Conservation (phyloP, 371 early-diverging fungal species). For the Chytridiales sp. region DNA sequence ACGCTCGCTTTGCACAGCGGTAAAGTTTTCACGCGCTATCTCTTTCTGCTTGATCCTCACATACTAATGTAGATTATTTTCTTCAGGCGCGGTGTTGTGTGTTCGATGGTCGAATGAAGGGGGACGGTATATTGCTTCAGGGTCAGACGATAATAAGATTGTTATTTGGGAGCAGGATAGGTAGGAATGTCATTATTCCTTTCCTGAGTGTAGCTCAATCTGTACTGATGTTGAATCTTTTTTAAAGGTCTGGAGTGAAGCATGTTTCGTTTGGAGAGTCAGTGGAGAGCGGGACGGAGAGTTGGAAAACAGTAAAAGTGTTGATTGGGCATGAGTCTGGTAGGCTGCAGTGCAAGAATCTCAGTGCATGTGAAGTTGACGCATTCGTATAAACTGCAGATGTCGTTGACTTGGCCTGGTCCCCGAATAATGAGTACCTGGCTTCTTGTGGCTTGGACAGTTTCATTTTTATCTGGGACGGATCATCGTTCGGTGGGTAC, state of each 20-base stretch:
- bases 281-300: slow-evolving; percentile 56
- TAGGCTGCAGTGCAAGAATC: slow-evolving; percentile 26
- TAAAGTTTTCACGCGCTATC: slow-evolving; percentile 25
- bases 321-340: slow-evolving; percentile 92
- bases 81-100: slow-evolving; percentile 82
- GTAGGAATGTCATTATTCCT: slow-evolving; percentile 34
- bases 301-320: slow-evolving; percentile 75
- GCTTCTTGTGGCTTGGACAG: slow-evolving; percentile 93
- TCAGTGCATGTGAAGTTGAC: background rate
- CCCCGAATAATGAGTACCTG: slow-evolving; percentile 78
- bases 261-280: slow-evolving; percentile 13
- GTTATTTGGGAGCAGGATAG: slow-evolving; percentile 87
- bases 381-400: slow-evolving; percentile 48
- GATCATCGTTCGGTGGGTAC: slow-evolving; percentile 66
- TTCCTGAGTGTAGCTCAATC: background rate
- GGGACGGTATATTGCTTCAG: slow-evolving; percentile 81
- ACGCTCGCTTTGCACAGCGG: slow-evolving; percentile 84
- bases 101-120: slow-evolving; percentile 78
- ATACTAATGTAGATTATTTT: slow-evolving; percentile 5
- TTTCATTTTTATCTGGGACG: slow-evolving; percentile 80
- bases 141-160: slow-evolving; percentile 83
- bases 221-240: background rate
- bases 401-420: slow-evolving; percentile 93
- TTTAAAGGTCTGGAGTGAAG: slow-evolving; percentile 16
- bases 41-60: background rate